Evolutionary conservation across 495 filamentous ascomycete genomes (phyloP).

Genomic region (Staphylotrichum tortipilum): DNA sequence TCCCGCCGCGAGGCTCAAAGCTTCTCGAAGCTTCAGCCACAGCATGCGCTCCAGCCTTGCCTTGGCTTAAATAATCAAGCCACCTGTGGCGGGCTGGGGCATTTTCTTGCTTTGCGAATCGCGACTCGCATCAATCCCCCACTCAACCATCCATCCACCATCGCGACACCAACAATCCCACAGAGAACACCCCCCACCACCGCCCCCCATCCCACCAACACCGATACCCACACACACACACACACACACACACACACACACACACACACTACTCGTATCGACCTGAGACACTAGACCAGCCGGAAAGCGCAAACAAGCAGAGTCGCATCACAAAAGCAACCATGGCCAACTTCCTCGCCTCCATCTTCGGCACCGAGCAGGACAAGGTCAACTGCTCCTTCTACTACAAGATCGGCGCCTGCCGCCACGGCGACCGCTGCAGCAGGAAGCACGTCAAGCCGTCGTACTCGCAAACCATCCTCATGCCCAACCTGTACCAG

Average conservation of each 20-base stretch:
- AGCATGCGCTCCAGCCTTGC: constrained; percentile 5
- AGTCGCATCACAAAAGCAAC: not conserved
- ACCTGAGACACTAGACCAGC: not conserved
- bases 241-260: too few species aligned
- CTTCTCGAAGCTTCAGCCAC: constrained; percentile 20
- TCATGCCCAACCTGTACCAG: constrained; percentile 97
- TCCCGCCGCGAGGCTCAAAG: too few species aligned
- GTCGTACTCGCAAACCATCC: constrained; percentile 93
- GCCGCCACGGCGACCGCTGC: constrained; percentile 96
- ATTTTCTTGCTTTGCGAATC: not conserved
- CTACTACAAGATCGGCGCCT: constrained; percentile 72
- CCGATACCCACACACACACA: not conserved
- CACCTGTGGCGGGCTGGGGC: constrained; percentile 1
- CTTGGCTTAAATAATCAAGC: not conserved
- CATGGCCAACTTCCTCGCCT: constrained; percentile 94
- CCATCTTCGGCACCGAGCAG: constrained; percentile 98
- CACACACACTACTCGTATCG: not conserved
- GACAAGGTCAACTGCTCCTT: constrained; percentile 65
- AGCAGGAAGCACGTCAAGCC: constrained; percentile 98
- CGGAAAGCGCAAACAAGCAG: not conserved
- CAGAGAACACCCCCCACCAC: too few species aligned
- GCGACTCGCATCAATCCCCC: not conserved
- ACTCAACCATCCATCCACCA: not conserved
- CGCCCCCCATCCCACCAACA: too few species aligned
- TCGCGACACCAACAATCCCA: not conserved